These are phyloP conservation scores for Acacia acuminata DNA, from an alignment of 306 rosid species.

Conservation along the genomic window DNA sequence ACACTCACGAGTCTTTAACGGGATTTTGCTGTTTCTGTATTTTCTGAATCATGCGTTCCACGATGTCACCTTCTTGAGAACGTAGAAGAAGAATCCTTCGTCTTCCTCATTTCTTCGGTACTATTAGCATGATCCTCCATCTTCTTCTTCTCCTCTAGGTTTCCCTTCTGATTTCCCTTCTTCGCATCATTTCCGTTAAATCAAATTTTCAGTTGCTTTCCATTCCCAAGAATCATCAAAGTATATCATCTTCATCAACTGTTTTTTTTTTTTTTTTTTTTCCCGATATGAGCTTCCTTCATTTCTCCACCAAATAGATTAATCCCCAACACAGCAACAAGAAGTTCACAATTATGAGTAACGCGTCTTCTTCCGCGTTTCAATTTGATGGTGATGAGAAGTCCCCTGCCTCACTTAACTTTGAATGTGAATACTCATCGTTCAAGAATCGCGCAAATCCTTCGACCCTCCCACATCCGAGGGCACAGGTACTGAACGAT, in stretches of 20 bases:
- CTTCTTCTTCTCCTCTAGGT: neutral
- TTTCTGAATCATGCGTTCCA: neutral
- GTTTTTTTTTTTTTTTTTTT: neutral
- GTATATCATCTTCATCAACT: neutral
- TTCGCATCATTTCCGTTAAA: neutral
- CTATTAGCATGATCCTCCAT: neutral
- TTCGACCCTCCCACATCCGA: neutral
- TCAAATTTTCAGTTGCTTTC: neutral
- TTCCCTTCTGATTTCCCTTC: neutral
- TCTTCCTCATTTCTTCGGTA: neutral
- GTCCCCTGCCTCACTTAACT: neutral
- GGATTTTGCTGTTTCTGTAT: neutral
- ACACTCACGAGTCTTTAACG: neutral
- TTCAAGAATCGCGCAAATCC: conserved; percentile 19
- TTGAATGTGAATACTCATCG: neutral
- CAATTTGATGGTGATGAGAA: neutral
- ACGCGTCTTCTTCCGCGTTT: neutral
- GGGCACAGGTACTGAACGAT: neutral
- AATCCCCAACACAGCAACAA: neutral
- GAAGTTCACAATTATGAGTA: neutral
- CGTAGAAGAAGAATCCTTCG: neutral
- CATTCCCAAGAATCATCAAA: neutral
- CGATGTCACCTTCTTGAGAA: neutral
- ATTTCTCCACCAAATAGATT: neutral
- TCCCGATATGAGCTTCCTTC: neutral